A percentile compares a stretch with the other conserved stretches of the same genome.
phyloP scores from a whole-genome alignment of 208 protist genomes.

The Trypanosoma mega region DNA sequence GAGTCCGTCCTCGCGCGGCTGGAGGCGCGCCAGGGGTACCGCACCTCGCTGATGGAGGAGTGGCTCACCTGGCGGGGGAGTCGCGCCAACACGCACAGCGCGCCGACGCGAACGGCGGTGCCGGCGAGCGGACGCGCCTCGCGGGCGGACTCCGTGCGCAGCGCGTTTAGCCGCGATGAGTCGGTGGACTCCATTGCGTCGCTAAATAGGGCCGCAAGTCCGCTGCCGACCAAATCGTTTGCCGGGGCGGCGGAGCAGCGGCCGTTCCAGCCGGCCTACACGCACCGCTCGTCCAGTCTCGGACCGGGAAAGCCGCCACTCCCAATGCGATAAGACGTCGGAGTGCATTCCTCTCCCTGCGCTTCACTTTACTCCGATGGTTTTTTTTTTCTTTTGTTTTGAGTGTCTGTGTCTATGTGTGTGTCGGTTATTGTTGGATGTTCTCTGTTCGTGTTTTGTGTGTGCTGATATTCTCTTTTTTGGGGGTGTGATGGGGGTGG shows the following conservation, averaged over 20 bases:
- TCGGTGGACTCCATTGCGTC: constrained; percentile 63
- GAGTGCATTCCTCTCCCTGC: background rate
- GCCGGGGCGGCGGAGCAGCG: constrained; percentile 27
- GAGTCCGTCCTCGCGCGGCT: constrained; percentile 42
- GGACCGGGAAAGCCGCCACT: constrained; percentile 9
- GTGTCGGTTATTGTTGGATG: too few species aligned
- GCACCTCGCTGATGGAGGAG: constrained; percentile 64
- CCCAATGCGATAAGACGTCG: constrained; percentile 4
- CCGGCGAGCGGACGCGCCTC: constrained; percentile 13
- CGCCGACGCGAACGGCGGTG: background rate
- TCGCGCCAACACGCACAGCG: constrained; percentile 1
- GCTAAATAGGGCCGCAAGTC: constrained; percentile 43
- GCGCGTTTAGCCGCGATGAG: constrained; percentile 49
- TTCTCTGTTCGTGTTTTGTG: too few species aligned
- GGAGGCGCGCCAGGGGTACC: constrained; percentile 24
- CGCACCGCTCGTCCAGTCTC: constrained; percentile 11
- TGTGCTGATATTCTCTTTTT: too few species aligned
- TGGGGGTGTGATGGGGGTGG: background rate
- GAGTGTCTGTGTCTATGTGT: too few species aligned
- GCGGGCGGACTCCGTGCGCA: constrained; percentile 22
- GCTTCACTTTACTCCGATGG: background rate
- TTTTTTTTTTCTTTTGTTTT: background rate
- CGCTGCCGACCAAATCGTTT: constrained; percentile 72
- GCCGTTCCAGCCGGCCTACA: constrained; percentile 27
- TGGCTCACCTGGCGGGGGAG: constrained; percentile 64